phyloP scores from a whole-genome alignment of 2,329 filamentous ascomycete species.

The Sarocladiaceae sp. region DNA sequence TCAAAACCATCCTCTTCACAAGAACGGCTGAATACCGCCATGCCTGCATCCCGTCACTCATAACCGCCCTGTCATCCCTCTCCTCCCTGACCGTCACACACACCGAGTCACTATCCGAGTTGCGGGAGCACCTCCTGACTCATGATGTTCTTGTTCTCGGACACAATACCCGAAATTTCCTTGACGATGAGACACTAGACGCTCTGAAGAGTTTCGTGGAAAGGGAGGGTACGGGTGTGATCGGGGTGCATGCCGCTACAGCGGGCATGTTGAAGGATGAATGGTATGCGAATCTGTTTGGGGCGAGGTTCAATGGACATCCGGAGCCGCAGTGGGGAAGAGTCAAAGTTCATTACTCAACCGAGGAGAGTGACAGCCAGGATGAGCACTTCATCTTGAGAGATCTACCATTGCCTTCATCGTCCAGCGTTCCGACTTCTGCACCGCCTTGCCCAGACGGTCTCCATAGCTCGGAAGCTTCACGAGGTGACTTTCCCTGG shows the following conservation, averaged over 20 bases:
- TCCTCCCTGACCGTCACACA: neutral
- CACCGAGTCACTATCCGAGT: neutral
- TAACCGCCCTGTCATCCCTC: neutral
- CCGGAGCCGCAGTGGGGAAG: constrained; percentile 4
- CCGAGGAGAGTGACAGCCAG: neutral
- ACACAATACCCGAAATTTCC: constrained; percentile 3
- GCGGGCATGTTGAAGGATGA: neutral
- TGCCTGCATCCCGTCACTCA: neutral
- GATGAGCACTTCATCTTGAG: neutral
- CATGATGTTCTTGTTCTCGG: constrained; percentile 4
- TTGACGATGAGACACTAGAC: neutral
- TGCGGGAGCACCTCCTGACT: neutral
- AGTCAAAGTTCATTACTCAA: neutral
- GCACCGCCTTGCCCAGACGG: neutral
- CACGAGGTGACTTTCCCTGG: neutral
- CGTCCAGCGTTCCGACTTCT: neutral
- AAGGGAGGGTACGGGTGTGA: neutral
- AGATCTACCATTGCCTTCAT: neutral
- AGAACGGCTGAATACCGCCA: neutral
- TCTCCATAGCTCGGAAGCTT: neutral
- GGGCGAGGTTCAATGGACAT: neutral
- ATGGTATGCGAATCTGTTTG: neutral
- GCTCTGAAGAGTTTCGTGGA: neutral
- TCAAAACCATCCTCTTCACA: constrained; percentile 4
- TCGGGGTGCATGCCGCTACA: neutral